These are phyloP conservation scores for Lycium ferocissimum DNA, from an alignment of 257 asterid genomes.

Conservation along the genomic window DNA sequence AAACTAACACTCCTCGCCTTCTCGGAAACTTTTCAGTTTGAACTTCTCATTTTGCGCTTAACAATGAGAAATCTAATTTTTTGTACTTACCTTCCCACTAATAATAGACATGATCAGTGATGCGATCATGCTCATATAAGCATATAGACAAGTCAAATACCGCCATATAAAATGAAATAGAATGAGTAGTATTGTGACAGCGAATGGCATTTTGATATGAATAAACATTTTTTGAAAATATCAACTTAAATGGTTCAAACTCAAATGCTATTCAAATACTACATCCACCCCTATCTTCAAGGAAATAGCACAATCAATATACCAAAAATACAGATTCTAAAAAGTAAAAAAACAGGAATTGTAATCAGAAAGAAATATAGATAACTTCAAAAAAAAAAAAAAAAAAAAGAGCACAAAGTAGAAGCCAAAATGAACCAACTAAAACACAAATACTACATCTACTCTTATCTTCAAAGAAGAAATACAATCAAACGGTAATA, in stretches of 20 bases:
- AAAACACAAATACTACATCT: no score
- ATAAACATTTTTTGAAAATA: neutral
- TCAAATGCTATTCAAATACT: neutral
- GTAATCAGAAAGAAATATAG: no score
- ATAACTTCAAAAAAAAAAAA: neutral
- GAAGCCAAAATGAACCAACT: neutral
- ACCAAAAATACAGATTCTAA: no score
- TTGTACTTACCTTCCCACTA: no score
- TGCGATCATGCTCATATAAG: no score
- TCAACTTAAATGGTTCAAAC: neutral
- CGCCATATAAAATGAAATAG: neutral
- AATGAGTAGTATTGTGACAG: neutral
- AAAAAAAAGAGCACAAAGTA: neutral
- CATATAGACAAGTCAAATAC: neutral
- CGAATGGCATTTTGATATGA: neutral
- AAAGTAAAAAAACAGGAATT: no score
- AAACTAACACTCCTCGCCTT: neutral
- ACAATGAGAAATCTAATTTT: no score
- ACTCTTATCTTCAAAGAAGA: no score
- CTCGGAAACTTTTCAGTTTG: neutral
- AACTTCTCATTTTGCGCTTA: neutral
- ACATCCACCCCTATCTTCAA: neutral
- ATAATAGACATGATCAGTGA: no score
- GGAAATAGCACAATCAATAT: no score
- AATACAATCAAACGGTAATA: no score